Conservation (phyloP, 495 filamentous ascomycete species). For the Annulohypoxylon moriforme region DNA sequence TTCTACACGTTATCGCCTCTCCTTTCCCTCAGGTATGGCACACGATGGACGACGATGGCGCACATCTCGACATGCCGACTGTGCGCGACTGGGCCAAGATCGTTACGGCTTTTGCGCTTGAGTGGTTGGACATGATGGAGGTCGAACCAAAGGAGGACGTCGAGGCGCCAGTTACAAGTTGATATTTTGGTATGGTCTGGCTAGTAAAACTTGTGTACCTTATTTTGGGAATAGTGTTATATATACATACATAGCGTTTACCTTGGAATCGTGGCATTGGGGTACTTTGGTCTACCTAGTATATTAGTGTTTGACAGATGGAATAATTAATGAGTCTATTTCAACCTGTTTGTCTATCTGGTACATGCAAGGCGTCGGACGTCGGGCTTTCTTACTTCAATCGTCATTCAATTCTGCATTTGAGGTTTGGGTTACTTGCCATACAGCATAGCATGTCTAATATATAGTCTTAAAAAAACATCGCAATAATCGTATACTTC, state of each 20-base stretch:
- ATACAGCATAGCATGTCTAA: no score
- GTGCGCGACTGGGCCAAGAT: conserved; percentile 90
- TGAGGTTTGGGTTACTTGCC: background rate
- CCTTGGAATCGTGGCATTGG: conserved; percentile 7
- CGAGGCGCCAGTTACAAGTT: background rate
- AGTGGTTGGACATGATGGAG: conserved; percentile 93
- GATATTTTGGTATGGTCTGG: background rate
- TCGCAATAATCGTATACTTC: background rate
- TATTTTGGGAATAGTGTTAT: background rate
- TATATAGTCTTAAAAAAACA: background rate
- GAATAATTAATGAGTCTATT: background rate
- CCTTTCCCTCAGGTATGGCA: conserved; percentile 93
- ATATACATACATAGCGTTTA: conserved; percentile 25
- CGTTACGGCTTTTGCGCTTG: conserved; percentile 83
- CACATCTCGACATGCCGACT: conserved; percentile 84
- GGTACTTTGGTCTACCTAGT: conserved; percentile 2
- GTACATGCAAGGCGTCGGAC: background rate
- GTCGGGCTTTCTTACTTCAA: background rate
- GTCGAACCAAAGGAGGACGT: conserved; percentile 57
- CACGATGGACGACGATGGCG: conserved; percentile 81
- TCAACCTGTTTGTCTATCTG: background rate
- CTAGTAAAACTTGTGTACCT: background rate
- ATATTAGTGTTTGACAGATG: conserved; percentile 5
- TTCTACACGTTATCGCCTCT: conserved; percentile 86
- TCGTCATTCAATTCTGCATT: background rate